Percentiles rank a stretch among this genome's conserved stretches.
phyloP scores from a whole-genome alignment of 2,329 filamentous ascomycete species.

The Colletotrichum endophyticum region DNA sequence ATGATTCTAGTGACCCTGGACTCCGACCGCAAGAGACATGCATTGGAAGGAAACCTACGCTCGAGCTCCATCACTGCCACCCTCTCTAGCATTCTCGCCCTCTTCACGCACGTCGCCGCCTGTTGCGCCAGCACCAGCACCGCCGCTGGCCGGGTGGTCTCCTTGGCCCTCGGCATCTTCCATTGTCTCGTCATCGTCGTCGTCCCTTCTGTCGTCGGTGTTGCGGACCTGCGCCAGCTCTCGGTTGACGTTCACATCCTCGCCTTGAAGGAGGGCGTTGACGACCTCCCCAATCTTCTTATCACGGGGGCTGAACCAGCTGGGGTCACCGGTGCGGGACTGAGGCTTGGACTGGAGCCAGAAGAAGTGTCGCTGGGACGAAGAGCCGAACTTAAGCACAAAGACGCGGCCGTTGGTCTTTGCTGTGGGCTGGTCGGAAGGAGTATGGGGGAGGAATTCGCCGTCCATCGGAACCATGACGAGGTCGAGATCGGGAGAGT shows the following conservation, averaged over 20 bases:
- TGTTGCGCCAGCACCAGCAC: conserved; percentile 84
- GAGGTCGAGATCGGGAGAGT: conserved; percentile 82
- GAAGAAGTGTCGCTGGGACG: conserved; percentile 89
- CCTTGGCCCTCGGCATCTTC: conserved; percentile 75
- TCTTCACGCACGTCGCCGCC: conserved; percentile 92
- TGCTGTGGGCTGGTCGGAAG: conserved; percentile 56
- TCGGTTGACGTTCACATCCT: conserved; percentile 79
- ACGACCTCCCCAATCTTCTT: conserved; percentile 88
- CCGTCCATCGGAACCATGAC: conserved; percentile 93
- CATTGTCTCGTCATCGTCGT: conserved; percentile 79
- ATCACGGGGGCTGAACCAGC: conserved; percentile 85
- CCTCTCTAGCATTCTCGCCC: conserved; percentile 85
- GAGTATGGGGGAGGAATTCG: conserved; percentile 80
- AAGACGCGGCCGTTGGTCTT: conserved; percentile 90
- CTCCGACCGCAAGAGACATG: conserved; percentile 7
- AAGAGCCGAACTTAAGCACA: conserved; percentile 91
- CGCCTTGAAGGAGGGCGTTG: conserved; percentile 82
- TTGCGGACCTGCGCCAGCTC: conserved; percentile 72
- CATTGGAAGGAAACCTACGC: conserved; percentile 77
- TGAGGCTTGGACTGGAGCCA: conserved; percentile 95
- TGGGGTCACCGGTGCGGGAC: conserved; percentile 68
- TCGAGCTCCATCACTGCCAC: conserved; percentile 95
- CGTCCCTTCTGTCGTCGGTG: conserved; percentile 52
- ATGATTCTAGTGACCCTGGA: conserved; percentile 3
- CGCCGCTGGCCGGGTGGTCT: conserved; percentile 71